Evolutionary conservation across 805 yeast genomes (phyloP).

Genomic region (Lachancea cidri): DNA sequence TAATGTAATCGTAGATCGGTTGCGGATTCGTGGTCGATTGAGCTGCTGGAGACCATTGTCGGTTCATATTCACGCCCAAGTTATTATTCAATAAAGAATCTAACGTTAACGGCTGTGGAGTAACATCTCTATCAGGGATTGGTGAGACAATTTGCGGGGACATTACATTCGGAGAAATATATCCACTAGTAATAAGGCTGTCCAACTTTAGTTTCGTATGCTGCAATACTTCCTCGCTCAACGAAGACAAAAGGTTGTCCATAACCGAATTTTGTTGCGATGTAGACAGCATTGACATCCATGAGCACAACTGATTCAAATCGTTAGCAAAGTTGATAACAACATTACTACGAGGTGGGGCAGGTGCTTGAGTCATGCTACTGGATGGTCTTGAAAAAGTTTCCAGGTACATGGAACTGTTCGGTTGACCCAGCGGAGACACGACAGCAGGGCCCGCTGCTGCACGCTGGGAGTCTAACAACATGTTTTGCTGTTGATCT

Average conservation of each 20-base stretch:
- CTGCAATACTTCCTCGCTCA: slow-evolving; percentile 48
- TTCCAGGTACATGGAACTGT: slow-evolving; percentile 19
- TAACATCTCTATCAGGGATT: slow-evolving; percentile 17
- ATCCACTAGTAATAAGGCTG: slow-evolving; percentile 23
- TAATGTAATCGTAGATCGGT: slow-evolving; percentile 25
- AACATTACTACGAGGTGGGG: slow-evolving; percentile 14
- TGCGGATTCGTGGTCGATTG: slow-evolving; percentile 40
- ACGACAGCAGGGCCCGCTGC: slow-evolving; percentile 30
- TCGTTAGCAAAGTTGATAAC: slow-evolving; percentile 44
- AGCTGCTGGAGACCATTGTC: slow-evolving; percentile 27
- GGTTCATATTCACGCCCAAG: slow-evolving; percentile 9
- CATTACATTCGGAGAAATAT: slow-evolving; percentile 20
- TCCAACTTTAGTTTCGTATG: slow-evolving; percentile 47
- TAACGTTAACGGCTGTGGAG: slow-evolving; percentile 35
- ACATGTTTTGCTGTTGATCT: slow-evolving; percentile 18
- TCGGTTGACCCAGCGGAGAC: slow-evolving; percentile 22
- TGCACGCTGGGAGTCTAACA: slow-evolving; percentile 15
- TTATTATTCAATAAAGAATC: slow-evolving; percentile 36
- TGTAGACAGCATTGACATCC: slow-evolving; percentile 48
- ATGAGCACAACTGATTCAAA: slow-evolving; percentile 43
- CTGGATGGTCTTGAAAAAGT: slow-evolving; percentile 21
- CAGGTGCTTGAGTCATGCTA: slow-evolving; percentile 9
- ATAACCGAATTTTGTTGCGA: slow-evolving; percentile 48
- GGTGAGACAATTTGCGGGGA: slow-evolving; percentile 27
- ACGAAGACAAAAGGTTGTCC: slow-evolving; percentile 46